Percentiles rank a stretch among this genome's conserved stretches.
These are phyloP conservation scores for Neurospora sp. DNA, from an alignment of 495 filamentous ascomycete genomes.

Conservation along the genomic window DNA sequence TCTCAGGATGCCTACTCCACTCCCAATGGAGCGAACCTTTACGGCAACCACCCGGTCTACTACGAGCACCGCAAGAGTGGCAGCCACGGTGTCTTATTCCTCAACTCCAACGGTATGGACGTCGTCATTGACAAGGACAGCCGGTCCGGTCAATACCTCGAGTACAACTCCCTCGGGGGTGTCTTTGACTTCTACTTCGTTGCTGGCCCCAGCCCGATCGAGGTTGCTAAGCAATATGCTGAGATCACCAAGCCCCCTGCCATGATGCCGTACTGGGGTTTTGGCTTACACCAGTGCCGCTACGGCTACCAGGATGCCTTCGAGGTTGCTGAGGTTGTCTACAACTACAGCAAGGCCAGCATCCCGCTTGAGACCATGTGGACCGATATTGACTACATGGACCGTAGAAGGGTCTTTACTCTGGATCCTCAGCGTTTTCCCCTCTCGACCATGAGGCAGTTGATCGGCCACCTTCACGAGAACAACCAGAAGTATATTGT, in stretches of 20 bases:
- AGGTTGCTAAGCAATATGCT: constrained; percentile 66
- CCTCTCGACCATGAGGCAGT: constrained; percentile 51
- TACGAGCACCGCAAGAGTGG: constrained; percentile 62
- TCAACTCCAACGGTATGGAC: constrained; percentile 84
- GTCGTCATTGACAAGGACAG: constrained; percentile 63
- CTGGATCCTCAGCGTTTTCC: constrained; percentile 67
- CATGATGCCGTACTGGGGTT: constrained; percentile 81
- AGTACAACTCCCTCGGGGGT: constrained; percentile 77
- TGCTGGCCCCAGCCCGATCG: constrained; percentile 58
- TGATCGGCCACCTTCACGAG: constrained; percentile 62
- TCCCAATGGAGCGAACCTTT: constrained; percentile 53
- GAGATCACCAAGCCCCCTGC: constrained; percentile 56
- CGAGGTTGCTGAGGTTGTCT: constrained; percentile 68
- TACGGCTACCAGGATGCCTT: constrained; percentile 74
- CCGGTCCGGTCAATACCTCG: constrained; percentile 58
- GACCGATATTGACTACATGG: constrained; percentile 84
- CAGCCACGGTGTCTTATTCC: constrained; percentile 73
- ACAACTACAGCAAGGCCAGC: constrained; percentile 63
- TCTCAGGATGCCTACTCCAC: constrained; percentile 58
- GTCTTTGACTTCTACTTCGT: constrained; percentile 81
- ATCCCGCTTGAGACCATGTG: constrained; percentile 87
- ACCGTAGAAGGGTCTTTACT: constrained; percentile 57
- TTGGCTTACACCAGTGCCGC: constrained; percentile 77
- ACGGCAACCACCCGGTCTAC: constrained; percentile 78
- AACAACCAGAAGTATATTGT: constrained; percentile 72